phyloP scores from a whole-genome alignment of 2,329 filamentous ascomycete genomes.

The Ambrosiella beaveri region DNA sequence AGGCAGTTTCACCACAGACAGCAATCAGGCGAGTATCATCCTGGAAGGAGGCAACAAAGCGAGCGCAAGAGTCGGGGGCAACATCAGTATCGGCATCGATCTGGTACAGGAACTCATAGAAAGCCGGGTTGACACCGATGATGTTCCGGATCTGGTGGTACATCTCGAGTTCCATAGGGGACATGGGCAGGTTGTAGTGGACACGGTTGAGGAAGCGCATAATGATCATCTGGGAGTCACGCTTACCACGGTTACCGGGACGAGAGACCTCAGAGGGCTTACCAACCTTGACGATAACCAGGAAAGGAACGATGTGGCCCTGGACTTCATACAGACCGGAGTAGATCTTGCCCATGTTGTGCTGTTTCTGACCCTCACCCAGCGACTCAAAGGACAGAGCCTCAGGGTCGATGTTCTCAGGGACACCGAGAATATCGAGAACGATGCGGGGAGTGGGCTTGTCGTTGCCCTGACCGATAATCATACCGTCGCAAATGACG shows the following conservation, averaged over 20 bases:
- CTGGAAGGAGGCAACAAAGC: conserved; percentile 80
- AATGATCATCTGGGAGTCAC: conserved; percentile 94
- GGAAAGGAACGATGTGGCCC: conserved; percentile 92
- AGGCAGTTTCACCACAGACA: conserved; percentile 81
- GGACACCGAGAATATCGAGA: conserved; percentile 87
- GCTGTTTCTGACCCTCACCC: conserved; percentile 88
- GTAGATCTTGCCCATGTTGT: conserved; percentile 99
- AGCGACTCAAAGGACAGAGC: conserved; percentile 92
- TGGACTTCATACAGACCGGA: conserved; percentile 95
- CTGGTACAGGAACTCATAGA: conserved; percentile 92
- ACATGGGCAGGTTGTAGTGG: conserved; percentile 95
- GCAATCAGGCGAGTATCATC: conserved; percentile 88
- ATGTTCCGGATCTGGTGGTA: conserved; percentile 98
- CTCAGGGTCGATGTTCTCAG: conserved; percentile 84
- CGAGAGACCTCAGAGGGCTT: conserved; percentile 95
- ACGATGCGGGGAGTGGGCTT: conserved; percentile 89
- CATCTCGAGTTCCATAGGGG: conserved; percentile 89
- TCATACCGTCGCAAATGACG: conserved; percentile 95
- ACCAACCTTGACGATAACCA: conserved; percentile 93
- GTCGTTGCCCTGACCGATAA: conserved; percentile 96
- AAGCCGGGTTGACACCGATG: conserved; percentile 93
- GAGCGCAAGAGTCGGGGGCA: conserved; percentile 71
- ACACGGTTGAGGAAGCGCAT: conserved; percentile 99
- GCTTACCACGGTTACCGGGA: conserved; percentile 92
- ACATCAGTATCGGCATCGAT: conserved; percentile 97